Base-by-base conservation (phyloP, 208 protist species). In the Zelonia costaricensis region DNA sequence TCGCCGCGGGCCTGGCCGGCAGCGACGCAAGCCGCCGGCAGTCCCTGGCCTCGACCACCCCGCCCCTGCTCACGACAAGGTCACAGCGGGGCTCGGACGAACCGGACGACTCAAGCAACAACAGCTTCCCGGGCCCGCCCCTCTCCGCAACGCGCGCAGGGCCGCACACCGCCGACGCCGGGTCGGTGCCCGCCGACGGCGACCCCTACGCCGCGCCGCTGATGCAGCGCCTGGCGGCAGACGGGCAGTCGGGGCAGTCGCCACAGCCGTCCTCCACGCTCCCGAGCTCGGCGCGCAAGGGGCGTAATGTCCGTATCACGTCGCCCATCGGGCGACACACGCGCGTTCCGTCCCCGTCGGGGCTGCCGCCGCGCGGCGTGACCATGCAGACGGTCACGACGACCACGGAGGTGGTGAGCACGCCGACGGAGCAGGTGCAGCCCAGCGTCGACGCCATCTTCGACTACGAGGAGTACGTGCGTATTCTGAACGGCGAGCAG, bases 361-460 rank as follows among this genome's bases (percentile, higher is more conserved):
- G 13, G 6, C 38, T 30, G 23, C 27, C n/a, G 4, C 22, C 36
- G 16, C 52, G 25, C 52, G 5, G 12, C 9, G 39, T 58, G 22
- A 51, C 30, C 8, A 20, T 49, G 22, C 47, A 55, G 40, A 62
- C 31, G 12, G n/a, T n/a, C 3, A 51, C 38, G 3, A 43, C 38
- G 9, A 44, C 46, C 10, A 22, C 36, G 36, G 64, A 70, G 5
- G 39, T 56, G n/a, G 15, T 56, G 38, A 48, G 23, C 2, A 9
- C 15, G 0, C 1, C 30, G 10, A n/a, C n/a, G n/a, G n/a, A n/a
- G n/a, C n/a, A n/a, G n/a, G 60, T 44, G 31, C 22, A 28, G 27
- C 68, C 78, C 9, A 86, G 71, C 39, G 79, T 90, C 25, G 82
- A 92, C 51, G 89, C 89, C 30, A 82, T 93, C 45, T 93, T 93